Percentiles rank a stretch among this genome's conserved stretches.
phyloP scores from a whole-genome alignment of 768 basidiomycete species.

The Naganishia vishniacii region DNA sequence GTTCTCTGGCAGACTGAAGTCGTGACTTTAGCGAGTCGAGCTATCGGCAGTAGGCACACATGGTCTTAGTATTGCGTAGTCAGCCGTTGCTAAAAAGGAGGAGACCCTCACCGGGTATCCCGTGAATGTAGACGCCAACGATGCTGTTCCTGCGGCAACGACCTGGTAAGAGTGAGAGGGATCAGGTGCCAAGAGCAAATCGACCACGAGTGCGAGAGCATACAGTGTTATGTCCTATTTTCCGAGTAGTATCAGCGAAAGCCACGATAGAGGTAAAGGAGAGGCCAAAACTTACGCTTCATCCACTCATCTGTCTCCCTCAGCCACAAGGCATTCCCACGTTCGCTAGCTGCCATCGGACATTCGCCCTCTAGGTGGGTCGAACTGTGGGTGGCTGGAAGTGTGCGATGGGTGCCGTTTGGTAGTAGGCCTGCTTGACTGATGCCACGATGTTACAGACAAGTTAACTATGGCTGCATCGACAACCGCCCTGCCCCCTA shows the following conservation, averaged over 20 bases:
- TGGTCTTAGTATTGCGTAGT: not conserved
- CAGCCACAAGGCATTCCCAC: slow-evolving; percentile 17
- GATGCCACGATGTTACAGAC: too few species aligned
- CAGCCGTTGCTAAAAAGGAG: slow-evolving; percentile 45
- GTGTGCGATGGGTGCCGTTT: too few species aligned
- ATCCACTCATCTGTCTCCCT: slow-evolving; percentile 38
- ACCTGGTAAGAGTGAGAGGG: slow-evolving; percentile 48
- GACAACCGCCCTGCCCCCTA: too few species aligned
- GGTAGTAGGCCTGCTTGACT: not conserved
- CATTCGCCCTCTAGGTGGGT: slow-evolving; percentile 1
- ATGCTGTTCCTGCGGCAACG: slow-evolving; percentile 75
- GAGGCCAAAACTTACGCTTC: slow-evolving; percentile 32
- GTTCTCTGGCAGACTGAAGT: slow-evolving; percentile 75
- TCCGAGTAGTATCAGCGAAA: not conserved
- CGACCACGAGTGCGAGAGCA: not conserved
- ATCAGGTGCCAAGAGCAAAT: not conserved
- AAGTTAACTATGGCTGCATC: not conserved
- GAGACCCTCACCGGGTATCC: slow-evolving; percentile 61
- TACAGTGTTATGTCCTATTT: slow-evolving; percentile 8
- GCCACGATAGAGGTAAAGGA: not conserved
- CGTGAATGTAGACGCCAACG: slow-evolving; percentile 83
- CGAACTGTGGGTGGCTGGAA: too few species aligned
- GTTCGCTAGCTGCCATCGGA: slow-evolving; percentile 13
- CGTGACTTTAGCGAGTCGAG: slow-evolving; percentile 92
- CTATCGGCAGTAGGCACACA: slow-evolving; percentile 50